These are phyloP conservation scores for Akanthomyces muscarius DNA, from an alignment of 2,329 filamentous ascomycete species.

Conservation along the genomic window DNA sequence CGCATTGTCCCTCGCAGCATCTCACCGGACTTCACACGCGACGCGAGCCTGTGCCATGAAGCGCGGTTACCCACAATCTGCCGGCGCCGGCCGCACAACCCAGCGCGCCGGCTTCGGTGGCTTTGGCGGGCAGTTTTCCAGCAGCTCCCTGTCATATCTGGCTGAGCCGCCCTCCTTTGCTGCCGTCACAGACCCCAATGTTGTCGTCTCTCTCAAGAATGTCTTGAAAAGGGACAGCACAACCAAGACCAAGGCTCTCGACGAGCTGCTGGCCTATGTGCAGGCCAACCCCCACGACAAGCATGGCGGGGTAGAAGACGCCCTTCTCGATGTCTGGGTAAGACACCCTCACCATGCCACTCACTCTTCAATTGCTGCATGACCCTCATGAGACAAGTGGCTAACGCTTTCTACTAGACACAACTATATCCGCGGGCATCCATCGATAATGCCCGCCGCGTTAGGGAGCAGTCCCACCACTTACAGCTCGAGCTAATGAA, in stretches of 20 bases:
- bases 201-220: conserved; percentile 90
- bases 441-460: conserved; percentile 82
- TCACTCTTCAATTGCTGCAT: background rate
- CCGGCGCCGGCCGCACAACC: conserved; percentile 1
- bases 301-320: conserved; percentile 67
- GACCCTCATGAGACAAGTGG: background rate
- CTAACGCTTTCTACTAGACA: conserved; percentile 48
- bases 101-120: conserved; percentile 34
- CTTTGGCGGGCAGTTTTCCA: conserved; percentile 38
- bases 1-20: background rate
- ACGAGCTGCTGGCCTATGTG: conserved; percentile 71
- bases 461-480: conserved; percentile 79
- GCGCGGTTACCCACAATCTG: conserved; percentile 6
- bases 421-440: conserved; percentile 83
- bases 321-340: conserved; percentile 85
- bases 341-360: background rate
- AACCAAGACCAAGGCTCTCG: conserved; percentile 85
- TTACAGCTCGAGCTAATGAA: conserved; percentile 62
- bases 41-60: conserved; percentile 8
- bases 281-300: conserved; percentile 49
- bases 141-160: conserved; percentile 72
- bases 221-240: conserved; percentile 87
- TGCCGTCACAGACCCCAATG: conserved; percentile 70
- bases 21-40: background rate
- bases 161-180: conserved; percentile 79